Percentiles rank a stretch among this genome's conserved stretches.
These are phyloP conservation scores for Solanum dulcamara DNA, from an alignment of 257 asterid genomes.

Conservation along the genomic window DNA sequence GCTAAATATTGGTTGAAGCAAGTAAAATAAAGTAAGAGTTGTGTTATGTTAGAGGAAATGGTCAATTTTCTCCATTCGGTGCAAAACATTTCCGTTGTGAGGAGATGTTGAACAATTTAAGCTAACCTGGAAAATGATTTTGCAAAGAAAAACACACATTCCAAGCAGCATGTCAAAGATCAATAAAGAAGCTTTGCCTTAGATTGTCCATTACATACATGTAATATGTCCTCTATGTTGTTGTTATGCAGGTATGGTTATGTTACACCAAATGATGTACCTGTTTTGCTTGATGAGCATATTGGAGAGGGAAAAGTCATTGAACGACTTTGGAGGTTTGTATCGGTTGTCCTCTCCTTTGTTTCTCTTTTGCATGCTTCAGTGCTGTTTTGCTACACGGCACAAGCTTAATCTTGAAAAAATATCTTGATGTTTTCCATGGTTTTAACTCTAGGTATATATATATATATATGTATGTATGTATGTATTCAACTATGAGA, in stretches of 20 bases:
- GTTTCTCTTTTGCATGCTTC: background rate
- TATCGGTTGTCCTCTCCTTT: background rate
- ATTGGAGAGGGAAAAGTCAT: constrained; percentile 72
- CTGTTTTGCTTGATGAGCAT: constrained; percentile 71
- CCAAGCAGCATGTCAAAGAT: background rate
- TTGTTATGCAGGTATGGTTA: constrained; percentile 83
- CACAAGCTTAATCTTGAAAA: background rate
- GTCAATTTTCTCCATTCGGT: background rate
- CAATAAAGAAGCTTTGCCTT: background rate
- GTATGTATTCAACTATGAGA: background rate
- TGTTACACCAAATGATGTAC: constrained; percentile 84
- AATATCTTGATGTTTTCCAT: background rate
- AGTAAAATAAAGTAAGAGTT: background rate
- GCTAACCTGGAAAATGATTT: background rate
- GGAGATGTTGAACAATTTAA: background rate
- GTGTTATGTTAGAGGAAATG: background rate
- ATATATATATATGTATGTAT: too few species aligned
- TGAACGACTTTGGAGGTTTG: constrained; percentile 84
- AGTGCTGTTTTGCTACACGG: background rate
- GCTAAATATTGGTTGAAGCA: background rate
- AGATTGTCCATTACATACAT: background rate
- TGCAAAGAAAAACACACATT: background rate
- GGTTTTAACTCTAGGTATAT: background rate
- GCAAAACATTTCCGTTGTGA: background rate
- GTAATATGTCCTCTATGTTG: background rate